Conservation (phyloP, 345 rosid genomes). For the Aquilaria sinensis region DNA sequence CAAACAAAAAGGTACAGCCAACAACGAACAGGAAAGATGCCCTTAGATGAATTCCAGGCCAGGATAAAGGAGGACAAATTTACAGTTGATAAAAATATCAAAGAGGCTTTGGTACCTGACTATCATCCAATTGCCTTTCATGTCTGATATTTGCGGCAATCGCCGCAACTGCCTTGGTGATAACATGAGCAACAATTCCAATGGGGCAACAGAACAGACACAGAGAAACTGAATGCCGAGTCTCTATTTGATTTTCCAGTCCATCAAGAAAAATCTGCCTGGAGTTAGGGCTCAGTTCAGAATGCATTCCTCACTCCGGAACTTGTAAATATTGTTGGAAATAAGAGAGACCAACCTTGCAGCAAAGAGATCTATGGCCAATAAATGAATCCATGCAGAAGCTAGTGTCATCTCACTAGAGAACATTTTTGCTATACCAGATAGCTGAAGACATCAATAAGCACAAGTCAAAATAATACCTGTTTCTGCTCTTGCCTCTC, state of each 20-base stretch:
- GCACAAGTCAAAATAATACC: neutral
- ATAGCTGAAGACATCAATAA: slow-evolving; percentile 35
- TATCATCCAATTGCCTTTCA: slow-evolving; percentile 1
- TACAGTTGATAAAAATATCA: too few relatives aligned
- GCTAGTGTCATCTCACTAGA: slow-evolving; percentile 77
- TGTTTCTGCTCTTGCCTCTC: neutral
- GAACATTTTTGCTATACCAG: slow-evolving; percentile 88
- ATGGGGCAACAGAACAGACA: slow-evolving; percentile 85
- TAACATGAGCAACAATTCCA: slow-evolving; percentile 56
- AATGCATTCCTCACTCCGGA: slow-evolving; percentile 3
- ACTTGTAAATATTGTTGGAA: neutral
- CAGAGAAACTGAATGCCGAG: slow-evolving; percentile 87
- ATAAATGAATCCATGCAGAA: slow-evolving; percentile 95
- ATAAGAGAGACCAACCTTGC: slow-evolving; percentile 47
- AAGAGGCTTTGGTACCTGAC: too few relatives aligned
- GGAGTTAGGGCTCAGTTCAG: slow-evolving; percentile 9
- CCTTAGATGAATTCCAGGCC: too few relatives aligned
- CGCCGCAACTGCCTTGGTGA: slow-evolving; percentile 62
- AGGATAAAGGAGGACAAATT: too few relatives aligned
- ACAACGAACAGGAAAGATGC: too few relatives aligned
- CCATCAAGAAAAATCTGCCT: slow-evolving; percentile 91
- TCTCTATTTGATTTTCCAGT: slow-evolving; percentile 62
- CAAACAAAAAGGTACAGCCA: too few relatives aligned
- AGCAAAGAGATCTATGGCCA: slow-evolving; percentile 83
- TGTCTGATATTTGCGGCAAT: slow-evolving; percentile 17